phyloP scores from a whole-genome alignment of 371 early-diverging fungal genomes.

The Conidiobolus incongruus region DNA sequence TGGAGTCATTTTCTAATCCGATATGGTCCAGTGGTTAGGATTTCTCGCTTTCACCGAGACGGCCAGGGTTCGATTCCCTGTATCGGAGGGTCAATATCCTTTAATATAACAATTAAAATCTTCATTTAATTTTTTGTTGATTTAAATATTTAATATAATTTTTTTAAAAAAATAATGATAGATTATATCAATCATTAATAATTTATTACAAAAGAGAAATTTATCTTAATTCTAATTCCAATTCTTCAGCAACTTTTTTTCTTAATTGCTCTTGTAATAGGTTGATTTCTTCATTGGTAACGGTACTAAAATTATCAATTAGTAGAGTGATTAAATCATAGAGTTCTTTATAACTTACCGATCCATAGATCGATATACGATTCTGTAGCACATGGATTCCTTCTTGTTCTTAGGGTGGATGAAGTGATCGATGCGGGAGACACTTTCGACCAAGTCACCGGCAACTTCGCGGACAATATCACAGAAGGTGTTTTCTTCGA shows the following conservation, averaged over 20 bases:
- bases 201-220: too few relatives aligned
- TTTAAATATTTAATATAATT: too few relatives aligned
- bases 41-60: too few relatives aligned
- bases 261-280: conserved; percentile 63
- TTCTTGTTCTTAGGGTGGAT: conserved; percentile 59
- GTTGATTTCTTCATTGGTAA: conserved; percentile 88
- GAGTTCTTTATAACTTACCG: conserved; percentile 14
- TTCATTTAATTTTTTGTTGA: too few relatives aligned
- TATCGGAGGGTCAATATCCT: too few relatives aligned
- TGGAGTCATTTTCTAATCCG: too few relatives aligned
- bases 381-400: conserved; percentile 73
- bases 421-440: conserved; percentile 72
- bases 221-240: conserved; percentile 59
- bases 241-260: conserved; percentile 26
- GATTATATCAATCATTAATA: too few relatives aligned
- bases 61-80: too few relatives aligned
- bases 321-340: conserved; percentile 2
- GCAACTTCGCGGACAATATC: conserved; percentile 82
- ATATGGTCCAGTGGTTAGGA: too few relatives aligned
- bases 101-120: too few relatives aligned
- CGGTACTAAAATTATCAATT: conserved; percentile 7
- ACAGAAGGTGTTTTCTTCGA: conserved; percentile 83
- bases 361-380: conserved; percentile 82
- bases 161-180: too few relatives aligned
- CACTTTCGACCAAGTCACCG: conserved; percentile 81